Conservation (phyloP, 345 rosid genomes). For the Sapria himalayana region DNA sequence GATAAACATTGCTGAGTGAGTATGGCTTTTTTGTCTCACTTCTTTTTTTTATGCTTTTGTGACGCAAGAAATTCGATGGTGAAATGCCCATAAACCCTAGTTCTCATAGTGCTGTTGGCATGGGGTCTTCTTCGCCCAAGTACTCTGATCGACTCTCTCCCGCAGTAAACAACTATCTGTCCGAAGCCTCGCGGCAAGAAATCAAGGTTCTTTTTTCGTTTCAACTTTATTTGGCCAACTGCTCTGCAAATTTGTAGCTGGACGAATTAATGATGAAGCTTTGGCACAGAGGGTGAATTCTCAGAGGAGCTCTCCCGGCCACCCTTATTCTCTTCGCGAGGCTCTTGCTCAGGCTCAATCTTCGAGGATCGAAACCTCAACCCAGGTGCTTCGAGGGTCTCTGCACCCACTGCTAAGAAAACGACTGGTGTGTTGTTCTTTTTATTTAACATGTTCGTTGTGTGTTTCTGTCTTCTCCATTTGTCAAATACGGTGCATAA, state of each 20-base stretch:
- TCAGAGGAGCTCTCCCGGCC: conserved; percentile 93
- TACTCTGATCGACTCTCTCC: conserved; percentile 98
- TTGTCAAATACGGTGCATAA: too few relatives aligned
- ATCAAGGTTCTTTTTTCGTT: conserved; percentile 37
- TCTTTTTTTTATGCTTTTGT: conserved; percentile 15
- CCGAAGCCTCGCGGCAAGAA: conserved; percentile 98
- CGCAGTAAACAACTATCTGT: conserved; percentile 71
- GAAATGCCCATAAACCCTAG: conserved; percentile 75
- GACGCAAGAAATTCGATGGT: conserved; percentile 83
- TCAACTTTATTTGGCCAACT: not conserved
- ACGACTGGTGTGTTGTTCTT: conserved; percentile 37
- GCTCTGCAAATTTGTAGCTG: too few relatives aligned
- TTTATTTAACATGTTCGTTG: conserved; percentile 3
- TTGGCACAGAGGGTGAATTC: conserved; percentile 95
- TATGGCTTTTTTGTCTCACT: too few relatives aligned
- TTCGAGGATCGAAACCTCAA: conserved; percentile 94
- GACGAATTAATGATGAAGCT: conserved; percentile 84
- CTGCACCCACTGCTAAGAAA: conserved; percentile 91
- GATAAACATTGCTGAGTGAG: too few relatives aligned
- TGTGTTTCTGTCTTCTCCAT: conserved; percentile 3
- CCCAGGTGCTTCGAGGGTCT: conserved; percentile 93
- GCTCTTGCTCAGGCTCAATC: conserved; percentile 98
- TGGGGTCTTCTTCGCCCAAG: conserved; percentile 81
- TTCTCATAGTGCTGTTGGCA: conserved; percentile 70
- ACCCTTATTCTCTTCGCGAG: conserved; percentile 95